Evolutionary conservation across 441 rosid genomes (phyloP).

Genomic region (Pelargonium hybrid): DNA sequence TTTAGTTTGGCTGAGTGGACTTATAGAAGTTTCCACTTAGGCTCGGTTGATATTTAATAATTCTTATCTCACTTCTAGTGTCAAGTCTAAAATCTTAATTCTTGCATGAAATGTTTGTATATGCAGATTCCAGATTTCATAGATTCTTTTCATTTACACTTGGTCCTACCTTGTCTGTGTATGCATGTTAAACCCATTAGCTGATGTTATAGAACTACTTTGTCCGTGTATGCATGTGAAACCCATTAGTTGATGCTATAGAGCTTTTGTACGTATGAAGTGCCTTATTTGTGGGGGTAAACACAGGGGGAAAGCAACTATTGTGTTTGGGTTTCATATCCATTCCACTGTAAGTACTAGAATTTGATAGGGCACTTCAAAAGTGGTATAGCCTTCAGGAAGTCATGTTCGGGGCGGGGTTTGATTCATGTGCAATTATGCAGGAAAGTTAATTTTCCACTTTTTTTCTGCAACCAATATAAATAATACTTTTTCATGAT

Average conservation of each 20-base stretch:
- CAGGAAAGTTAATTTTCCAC: background rate
- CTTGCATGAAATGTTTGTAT: background rate
- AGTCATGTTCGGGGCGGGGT: background rate
- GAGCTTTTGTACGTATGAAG: background rate
- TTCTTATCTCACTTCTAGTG: background rate
- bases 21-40: no score
- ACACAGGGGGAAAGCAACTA: no score
- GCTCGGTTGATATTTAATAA: background rate
- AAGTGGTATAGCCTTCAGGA: background rate
- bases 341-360: background rate
- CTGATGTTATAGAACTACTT: background rate
- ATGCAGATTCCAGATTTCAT: background rate
- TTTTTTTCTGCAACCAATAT: background rate
- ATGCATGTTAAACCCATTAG: background rate
- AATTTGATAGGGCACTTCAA: background rate
- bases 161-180: background rate
- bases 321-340: background rate
- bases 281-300: no score
- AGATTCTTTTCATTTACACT: background rate
- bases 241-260: background rate
- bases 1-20: background rate
- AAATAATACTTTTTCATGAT: slow-evolving; percentile 4
- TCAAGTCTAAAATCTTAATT: background rate
- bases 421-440: background rate
- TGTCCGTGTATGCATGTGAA: background rate